Evolutionary conservation across 1,139 yeast genomes (phyloP).

Genomic region (Kodamaea alishanica): DNA sequence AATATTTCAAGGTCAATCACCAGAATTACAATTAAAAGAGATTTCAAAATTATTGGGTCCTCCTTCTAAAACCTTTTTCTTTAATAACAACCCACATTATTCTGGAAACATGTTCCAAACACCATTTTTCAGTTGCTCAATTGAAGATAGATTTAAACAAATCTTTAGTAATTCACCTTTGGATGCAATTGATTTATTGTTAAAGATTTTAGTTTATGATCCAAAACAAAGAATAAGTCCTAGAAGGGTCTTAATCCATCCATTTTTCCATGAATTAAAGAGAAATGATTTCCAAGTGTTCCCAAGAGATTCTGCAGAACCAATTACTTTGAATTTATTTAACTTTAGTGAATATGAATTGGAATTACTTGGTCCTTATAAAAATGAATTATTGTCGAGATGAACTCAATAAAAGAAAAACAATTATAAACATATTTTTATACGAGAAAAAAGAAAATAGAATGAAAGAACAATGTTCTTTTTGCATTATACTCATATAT

Average conservation of each 20-base stretch:
- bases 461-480: not conserved
- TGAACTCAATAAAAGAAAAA: not conserved
- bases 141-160: constrained; percentile 62
- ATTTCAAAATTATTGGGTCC: constrained; percentile 74
- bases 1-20: constrained; percentile 76
- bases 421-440: not conserved
- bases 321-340: constrained; percentile 45
- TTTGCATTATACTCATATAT: not conserved
- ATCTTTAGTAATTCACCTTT: constrained; percentile 68
- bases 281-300: constrained; percentile 51
- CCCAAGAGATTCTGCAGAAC: constrained; percentile 49
- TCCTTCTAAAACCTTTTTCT: constrained; percentile 70
- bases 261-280: constrained; percentile 68
- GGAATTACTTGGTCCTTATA: constrained; percentile 44
- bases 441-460: not conserved
- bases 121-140: constrained; percentile 59
- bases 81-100: constrained; percentile 69
- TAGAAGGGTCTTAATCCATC: constrained; percentile 63
- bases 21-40: constrained; percentile 70
- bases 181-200: constrained; percentile 65
- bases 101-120: constrained; percentile 71
- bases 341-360: constrained; percentile 54
- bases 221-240: constrained; percentile 69
- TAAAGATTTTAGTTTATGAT: constrained; percentile 68
- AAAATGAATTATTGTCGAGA: constrained; percentile 29